Evolutionary conservation across 176 grass and related monocot genomes (phyloP).

Genomic region (Aegilops tauschii): DNA sequence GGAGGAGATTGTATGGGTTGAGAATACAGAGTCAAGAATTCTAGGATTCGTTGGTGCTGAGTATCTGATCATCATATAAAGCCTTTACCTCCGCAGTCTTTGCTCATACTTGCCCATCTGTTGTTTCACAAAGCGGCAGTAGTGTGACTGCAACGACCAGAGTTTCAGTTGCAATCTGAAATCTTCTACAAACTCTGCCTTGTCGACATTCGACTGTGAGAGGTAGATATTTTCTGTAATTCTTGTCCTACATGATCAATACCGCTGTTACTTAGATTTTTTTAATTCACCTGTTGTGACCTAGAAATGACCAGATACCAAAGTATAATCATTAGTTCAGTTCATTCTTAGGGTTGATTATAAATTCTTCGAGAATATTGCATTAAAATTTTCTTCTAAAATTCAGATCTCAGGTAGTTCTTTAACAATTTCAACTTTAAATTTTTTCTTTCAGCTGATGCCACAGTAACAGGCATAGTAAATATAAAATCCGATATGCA

Average conservation of each 20-base stretch:
- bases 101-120: too few species aligned
- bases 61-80: background rate
- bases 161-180: slow-evolving; percentile 5
- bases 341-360: too few species aligned
- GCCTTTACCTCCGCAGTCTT: too few species aligned
- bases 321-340: too few species aligned
- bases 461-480: background rate
- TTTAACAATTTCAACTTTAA: too few species aligned
- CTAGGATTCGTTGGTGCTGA: background rate
- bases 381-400: too few species aligned
- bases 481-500: background rate
- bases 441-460: background rate
- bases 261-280: background rate
- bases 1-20: background rate
- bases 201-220: background rate
- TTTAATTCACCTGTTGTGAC: background rate
- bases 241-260: background rate
- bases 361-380: too few species aligned
- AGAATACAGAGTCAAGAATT: background rate
- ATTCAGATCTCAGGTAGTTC: background rate
- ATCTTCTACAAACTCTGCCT: background rate
- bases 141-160: background rate
- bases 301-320: too few species aligned
- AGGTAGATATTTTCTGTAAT: background rate
- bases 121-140: background rate